Percentiles rank a stretch among this genome's conserved stretches.
These are phyloP conservation scores for Wilcoxina mikolae DNA, from an alignment of 495 filamentous ascomycete genomes.

Conservation along the genomic window DNA sequence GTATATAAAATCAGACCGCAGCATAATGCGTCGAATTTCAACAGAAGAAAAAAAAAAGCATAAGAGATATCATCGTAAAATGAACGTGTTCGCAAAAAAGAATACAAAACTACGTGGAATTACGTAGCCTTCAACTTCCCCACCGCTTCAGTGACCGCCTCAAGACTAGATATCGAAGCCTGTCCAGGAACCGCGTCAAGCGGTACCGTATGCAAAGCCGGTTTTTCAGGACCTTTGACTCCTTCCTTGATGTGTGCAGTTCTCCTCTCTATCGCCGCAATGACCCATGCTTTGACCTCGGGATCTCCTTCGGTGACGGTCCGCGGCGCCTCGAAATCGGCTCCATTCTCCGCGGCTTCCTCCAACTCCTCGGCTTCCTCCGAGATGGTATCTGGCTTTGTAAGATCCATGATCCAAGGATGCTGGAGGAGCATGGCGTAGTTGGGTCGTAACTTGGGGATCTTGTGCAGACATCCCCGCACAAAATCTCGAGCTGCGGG, in stretches of 20 bases:
- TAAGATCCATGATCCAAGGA: conserved; percentile 66
- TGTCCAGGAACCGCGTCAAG: conserved; percentile 39
- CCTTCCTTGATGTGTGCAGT: conserved; percentile 33
- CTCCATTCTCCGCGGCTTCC: conserved; percentile 31
- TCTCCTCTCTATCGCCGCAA: conserved; percentile 49
- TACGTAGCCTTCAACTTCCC: neutral
- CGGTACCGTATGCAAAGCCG: conserved; percentile 65
- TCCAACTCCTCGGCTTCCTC: conserved; percentile 56
- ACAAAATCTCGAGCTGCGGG: conserved; percentile 76
- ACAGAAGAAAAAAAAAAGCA: neutral
- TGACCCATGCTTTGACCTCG: conserved; percentile 78
- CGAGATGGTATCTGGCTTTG: conserved; percentile 67
- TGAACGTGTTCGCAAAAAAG: neutral
- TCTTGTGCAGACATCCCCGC: conserved; percentile 77
- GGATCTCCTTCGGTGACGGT: conserved; percentile 39
- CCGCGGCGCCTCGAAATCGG: conserved; percentile 31
- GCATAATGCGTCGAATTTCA: neutral
- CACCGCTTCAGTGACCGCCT: neutral
- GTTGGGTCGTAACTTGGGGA: conserved; percentile 72
- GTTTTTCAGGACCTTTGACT: conserved; percentile 40
- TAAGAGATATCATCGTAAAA: neutral
- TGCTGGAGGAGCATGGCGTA: conserved; percentile 81
- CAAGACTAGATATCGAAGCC: neutral
- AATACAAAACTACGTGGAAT: neutral
- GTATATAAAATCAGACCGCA: neutral